A percentile compares a stretch with the other conserved stretches of the same genome.
These are phyloP conservation scores for Fusarium euwallaceae DNA, from an alignment of 2,329 filamentous ascomycete species.

Conservation along the genomic window DNA sequence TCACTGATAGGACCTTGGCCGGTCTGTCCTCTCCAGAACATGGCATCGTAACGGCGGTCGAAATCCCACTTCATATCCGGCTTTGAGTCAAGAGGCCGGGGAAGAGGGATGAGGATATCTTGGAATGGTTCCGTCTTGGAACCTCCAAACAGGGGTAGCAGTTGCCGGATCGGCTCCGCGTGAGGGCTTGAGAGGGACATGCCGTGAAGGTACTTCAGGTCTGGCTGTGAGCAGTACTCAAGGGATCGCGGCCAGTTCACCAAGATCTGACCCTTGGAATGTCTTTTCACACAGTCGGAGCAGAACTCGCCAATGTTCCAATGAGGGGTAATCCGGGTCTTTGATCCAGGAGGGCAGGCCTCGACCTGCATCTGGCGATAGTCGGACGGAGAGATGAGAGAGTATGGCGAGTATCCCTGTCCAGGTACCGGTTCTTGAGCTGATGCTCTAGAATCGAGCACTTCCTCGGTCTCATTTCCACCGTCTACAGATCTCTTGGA, in stretches of 20 bases:
- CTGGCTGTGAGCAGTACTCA: slow-evolving; percentile 82
- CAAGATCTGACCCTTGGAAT: slow-evolving; percentile 77
- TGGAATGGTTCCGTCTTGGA: slow-evolving; percentile 79
- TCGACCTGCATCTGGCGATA: slow-evolving; percentile 59
- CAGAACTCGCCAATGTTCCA: slow-evolving; percentile 78
- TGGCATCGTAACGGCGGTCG: slow-evolving; percentile 69
- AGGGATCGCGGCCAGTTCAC: slow-evolving; percentile 74
- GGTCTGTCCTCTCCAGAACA: slow-evolving; percentile 83
- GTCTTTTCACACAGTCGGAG: slow-evolving; percentile 70
- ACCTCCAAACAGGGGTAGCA: slow-evolving; percentile 82
- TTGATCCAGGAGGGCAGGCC: slow-evolving; percentile 74
- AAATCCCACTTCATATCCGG: slow-evolving; percentile 64
- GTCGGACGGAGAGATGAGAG: slow-evolving; percentile 43
- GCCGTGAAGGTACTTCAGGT: slow-evolving; percentile 79
- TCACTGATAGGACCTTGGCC: slow-evolving; percentile 65
- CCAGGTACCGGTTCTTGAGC: not conserved
- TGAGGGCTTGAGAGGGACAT: slow-evolving; percentile 76
- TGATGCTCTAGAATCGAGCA: not conserved
- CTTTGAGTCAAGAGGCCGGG: slow-evolving; percentile 56
- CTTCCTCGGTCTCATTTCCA: slow-evolving; percentile 7
- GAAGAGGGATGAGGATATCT: slow-evolving; percentile 81
- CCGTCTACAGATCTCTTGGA: slow-evolving; percentile 43
- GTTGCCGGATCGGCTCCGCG: slow-evolving; percentile 71
- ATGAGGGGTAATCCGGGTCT: slow-evolving; percentile 67
- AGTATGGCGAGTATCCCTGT: not conserved